These are phyloP conservation scores for Penicillium daleae DNA, from an alignment of 495 filamentous ascomycete genomes.

Conservation along the genomic window DNA sequence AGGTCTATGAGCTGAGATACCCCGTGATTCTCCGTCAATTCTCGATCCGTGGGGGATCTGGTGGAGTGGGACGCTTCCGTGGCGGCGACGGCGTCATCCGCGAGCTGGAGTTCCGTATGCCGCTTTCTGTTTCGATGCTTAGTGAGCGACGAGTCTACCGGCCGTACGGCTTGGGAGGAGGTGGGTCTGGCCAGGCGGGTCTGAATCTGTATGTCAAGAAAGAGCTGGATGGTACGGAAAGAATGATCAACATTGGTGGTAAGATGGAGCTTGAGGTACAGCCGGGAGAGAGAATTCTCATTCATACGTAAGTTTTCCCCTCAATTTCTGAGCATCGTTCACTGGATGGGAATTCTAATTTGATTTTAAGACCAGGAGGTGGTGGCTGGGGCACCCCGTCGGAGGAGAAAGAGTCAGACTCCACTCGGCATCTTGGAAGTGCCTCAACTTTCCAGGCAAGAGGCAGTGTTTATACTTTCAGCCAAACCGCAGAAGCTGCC, in stretches of 20 bases:
- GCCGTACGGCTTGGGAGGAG: conserved; percentile 80
- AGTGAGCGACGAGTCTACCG: conserved; percentile 79
- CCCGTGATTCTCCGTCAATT: conserved; percentile 83
- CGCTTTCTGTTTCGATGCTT: conserved; percentile 81
- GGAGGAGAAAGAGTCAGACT: conserved; percentile 6
- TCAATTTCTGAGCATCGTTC: too few relatives aligned
- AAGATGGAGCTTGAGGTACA: conserved; percentile 31
- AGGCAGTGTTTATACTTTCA: conserved; percentile 27
- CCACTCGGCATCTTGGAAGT: not conserved
- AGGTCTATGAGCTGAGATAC: conserved; percentile 84
- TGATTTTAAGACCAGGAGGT: conserved; percentile 24
- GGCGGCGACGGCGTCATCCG: conserved; percentile 44
- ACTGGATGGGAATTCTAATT: conserved; percentile 6
- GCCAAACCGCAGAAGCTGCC: conserved; percentile 18
- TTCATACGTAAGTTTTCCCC: conserved; percentile 24
- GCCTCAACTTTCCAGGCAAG: conserved; percentile 17
- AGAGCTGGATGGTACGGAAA: conserved; percentile 21
- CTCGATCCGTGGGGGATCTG: conserved; percentile 70
- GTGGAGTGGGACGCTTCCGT: conserved; percentile 33
- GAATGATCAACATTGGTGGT: conserved; percentile 30
- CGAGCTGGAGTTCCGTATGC: conserved; percentile 37
- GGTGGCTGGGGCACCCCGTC: conserved; percentile 26
- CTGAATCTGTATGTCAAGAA: conserved; percentile 28
- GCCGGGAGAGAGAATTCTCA: conserved; percentile 26
- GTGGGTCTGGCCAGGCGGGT: conserved; percentile 25